These are phyloP conservation scores for Fraxinus ornus DNA, from an alignment of 305 asterid genomes.

Conservation along the genomic window DNA sequence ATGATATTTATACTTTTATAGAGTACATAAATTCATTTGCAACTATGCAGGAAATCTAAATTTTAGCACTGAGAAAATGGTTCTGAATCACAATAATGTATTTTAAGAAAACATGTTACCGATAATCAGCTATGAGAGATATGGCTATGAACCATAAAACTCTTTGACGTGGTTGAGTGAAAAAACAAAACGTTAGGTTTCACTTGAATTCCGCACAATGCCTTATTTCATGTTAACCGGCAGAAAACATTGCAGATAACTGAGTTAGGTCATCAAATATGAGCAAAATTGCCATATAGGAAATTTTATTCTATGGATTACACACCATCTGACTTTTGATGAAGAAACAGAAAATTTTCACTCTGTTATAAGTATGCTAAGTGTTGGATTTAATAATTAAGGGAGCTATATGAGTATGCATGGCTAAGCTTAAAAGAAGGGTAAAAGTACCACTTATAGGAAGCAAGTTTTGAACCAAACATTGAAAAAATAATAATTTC, in stretches of 20 bases:
- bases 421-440: not conserved
- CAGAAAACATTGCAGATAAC: not conserved
- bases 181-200: not conserved
- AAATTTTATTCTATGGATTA: not conserved
- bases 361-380: not conserved
- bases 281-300: not conserved
- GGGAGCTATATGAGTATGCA: not conserved
- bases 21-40: not conserved
- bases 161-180: not conserved
- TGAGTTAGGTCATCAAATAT: not conserved
- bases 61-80: not conserved
- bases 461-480: not conserved
- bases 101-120: not conserved
- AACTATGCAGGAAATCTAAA: not conserved
- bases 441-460: not conserved
- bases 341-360: not conserved
- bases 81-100: not conserved
- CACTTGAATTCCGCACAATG: not conserved
- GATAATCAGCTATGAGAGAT: not conserved
- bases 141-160: not conserved
- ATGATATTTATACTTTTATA: slow-evolving; percentile 1
- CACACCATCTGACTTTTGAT: not conserved
- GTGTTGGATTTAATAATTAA: not conserved
- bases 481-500: not conserved
- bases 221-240: not conserved